phyloP scores from a whole-genome alignment of 2,329 filamentous ascomycete genomes.

The Pseudogymnoascus destructans region DNA sequence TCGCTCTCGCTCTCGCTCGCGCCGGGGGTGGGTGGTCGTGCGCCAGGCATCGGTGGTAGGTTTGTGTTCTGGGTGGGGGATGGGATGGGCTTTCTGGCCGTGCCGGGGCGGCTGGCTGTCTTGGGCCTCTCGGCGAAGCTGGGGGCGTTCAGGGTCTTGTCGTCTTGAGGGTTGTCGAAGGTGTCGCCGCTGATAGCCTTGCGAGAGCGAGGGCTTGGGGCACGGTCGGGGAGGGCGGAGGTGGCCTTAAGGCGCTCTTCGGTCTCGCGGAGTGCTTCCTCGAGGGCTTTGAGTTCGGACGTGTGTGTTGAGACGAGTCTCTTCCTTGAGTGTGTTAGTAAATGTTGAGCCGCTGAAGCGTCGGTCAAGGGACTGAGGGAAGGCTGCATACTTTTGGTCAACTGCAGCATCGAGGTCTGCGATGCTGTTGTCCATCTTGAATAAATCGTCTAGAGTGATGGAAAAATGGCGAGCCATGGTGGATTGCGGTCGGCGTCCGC shows the following conservation, averaged over 20 bases:
- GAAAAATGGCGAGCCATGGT: slow-evolving; percentile 83
- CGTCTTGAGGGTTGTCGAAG: slow-evolving; percentile 13
- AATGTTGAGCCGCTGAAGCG: slow-evolving; percentile 2
- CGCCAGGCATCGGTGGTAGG: slow-evolving; percentile 20
- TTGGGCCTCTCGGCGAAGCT: slow-evolving; percentile 13
- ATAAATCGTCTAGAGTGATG: slow-evolving; percentile 73
- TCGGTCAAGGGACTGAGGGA: neutral
- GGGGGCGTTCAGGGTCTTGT: slow-evolving; percentile 16
- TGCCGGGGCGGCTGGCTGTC: slow-evolving; percentile 10
- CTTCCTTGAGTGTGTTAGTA: slow-evolving; percentile 44
- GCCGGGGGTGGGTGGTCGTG: slow-evolving; percentile 25
- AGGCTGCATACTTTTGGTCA: slow-evolving; percentile 54
- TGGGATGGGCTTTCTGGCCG: neutral
- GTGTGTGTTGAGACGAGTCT: slow-evolving; percentile 61
- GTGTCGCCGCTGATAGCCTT: slow-evolving; percentile 16
- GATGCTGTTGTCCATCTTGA: slow-evolving; percentile 70
- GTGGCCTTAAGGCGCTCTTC: slow-evolving; percentile 56
- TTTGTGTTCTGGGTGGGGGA: slow-evolving; percentile 3
- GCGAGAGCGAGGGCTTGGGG: slow-evolving; percentile 16
- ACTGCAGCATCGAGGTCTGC: slow-evolving; percentile 63
- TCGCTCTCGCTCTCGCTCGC: slow-evolving; percentile 25
- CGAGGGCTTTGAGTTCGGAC: slow-evolving; percentile 73
- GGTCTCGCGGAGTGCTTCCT: slow-evolving; percentile 71
- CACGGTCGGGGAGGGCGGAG: slow-evolving; percentile 11
- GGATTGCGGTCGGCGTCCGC: slow-evolving; percentile 60